Evolutionary conservation across 495 filamentous ascomycete species (phyloP), one percentile per base, ranked within the genome.

Genomic region (Penicillium steckii): DNA sequence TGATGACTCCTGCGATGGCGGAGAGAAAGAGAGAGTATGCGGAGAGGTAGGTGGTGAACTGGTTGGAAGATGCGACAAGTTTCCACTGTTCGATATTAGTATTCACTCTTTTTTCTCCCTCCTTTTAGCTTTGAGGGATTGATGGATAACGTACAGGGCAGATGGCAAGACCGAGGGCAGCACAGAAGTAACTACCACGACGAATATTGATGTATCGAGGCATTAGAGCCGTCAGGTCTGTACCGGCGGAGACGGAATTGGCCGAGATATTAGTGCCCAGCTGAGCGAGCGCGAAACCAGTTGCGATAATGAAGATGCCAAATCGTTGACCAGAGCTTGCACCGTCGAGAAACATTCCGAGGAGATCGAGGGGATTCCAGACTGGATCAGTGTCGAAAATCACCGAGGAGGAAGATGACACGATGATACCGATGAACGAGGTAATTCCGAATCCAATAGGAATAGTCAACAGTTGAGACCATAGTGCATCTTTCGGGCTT

Each of bases 11-110:
- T 12, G 90, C 92, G 59, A 97, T 94, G 30, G 89, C 89, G 41
- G 88, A 92, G 21, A 97, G 83, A 73, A 97, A 97, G 53, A 97
- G 89, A n/a, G 89, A 91, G 74, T 97, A 96, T 21, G 92, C 88
- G 10, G 88, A 93, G 4, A 97, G 85, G 60, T 96, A 97, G 38
- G 89, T 92, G n/a, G 88, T 92, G 76, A 97, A 97, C 65, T 88
- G 84, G 71, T 95, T 96, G n/a, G 82, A 80, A 6, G 76, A 71
- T 0, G 80, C 84, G 18, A 95, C 82, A 0, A 97, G 77, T 53
- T 87, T 88, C 85, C 90, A 96, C 70, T 79, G 41, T 24, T 15
- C 3, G 17, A 40, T 42, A 48, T 65, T 53, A 56, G 47, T 26
- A 21, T 38, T 37, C 23, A 12, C 19, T 23, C 48, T 21, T 25